Evolutionary conservation across 169 alveolate genomes (phyloP).

Genomic region (Blepharisma undulans): DNA sequence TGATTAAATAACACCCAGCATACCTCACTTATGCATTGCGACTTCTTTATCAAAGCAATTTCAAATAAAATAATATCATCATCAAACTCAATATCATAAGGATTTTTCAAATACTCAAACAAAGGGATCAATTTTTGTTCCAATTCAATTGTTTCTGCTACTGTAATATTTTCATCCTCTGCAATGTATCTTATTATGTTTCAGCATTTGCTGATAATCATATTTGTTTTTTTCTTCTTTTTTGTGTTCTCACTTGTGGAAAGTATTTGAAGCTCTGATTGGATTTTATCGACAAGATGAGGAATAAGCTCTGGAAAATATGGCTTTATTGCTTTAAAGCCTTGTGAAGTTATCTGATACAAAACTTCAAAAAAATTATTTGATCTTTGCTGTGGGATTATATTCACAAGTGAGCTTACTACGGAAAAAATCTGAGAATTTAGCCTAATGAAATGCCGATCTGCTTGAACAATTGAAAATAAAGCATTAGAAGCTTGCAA

Average conservation of each 20-base stretch:
- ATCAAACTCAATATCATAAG: slow-evolving; percentile 37
- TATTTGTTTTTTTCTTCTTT: neutral
- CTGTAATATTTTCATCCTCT: neutral
- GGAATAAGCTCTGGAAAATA: neutral
- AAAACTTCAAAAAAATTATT: slow-evolving; percentile 19
- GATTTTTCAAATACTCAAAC: slow-evolving; percentile 19
- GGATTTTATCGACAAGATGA: neutral
- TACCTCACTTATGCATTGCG: neutral
- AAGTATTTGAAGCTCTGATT: neutral
- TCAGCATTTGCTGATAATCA: slow-evolving; percentile 21
- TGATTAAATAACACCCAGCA: slow-evolving; percentile 18
- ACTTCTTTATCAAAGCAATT: slow-evolving; percentile 22
- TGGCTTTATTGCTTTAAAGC: neutral
- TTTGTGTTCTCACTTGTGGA: neutral
- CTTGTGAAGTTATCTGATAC: neutral
- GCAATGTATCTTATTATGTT: slow-evolving; percentile 5
- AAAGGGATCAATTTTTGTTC: slow-evolving; percentile 21
- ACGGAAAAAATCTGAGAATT: neutral
- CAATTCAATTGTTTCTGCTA: neutral
- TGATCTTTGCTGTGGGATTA: neutral
- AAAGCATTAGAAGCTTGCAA: slow-evolving; percentile 34
- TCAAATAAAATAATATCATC: slow-evolving; percentile 34
- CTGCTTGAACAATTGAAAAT: neutral
- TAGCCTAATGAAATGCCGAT: neutral
- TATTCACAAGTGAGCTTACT: neutral